Conservation (phyloP, 129 eudicot genomes). For the Scalesia atractyloides region DNA sequence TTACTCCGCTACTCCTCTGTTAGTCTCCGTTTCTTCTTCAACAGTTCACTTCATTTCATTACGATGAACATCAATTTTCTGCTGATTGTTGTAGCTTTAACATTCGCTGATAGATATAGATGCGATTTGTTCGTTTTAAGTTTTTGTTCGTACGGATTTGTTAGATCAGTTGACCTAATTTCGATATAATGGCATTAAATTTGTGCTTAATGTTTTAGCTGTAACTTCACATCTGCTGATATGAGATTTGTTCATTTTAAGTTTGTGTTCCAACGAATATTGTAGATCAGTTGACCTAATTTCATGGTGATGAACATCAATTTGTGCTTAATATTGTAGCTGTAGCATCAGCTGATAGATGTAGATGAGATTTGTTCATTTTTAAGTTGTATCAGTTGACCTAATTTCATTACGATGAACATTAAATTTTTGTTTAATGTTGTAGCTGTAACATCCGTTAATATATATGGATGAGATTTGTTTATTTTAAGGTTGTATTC, state of each 20-base stretch:
- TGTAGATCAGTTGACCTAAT: conserved; percentile 8
- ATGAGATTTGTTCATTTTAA: neutral
- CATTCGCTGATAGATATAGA: conserved; percentile 6
- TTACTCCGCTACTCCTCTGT: conserved; percentile 98
- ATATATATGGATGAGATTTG: neutral
- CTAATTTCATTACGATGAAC: neutral
- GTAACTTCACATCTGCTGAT: conserved; percentile 9
- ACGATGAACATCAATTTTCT: neutral
- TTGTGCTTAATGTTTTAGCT: conserved; percentile 9
- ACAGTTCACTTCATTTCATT: conserved; percentile 18
- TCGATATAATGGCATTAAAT: neutral
- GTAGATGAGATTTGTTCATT: too few relatives aligned
- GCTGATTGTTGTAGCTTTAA: conserved; percentile 10
- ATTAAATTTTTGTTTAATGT: conserved; percentile 4
- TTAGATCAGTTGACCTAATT: conserved; percentile 24
- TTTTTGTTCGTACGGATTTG: neutral
- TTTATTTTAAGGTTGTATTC: neutral
- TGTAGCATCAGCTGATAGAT: conserved; percentile 10
- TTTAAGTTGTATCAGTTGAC: neutral
- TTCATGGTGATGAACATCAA: neutral
- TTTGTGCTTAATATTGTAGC: neutral
- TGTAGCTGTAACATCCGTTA: conserved; percentile 7
- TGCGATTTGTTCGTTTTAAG: neutral
- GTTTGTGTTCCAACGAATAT: neutral
- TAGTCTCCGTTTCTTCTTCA: conserved; percentile 35